Evolutionary conservation across 192 early-diverging fungal species (phyloP).

Genomic region (Obelidium mucronatum): DNA sequence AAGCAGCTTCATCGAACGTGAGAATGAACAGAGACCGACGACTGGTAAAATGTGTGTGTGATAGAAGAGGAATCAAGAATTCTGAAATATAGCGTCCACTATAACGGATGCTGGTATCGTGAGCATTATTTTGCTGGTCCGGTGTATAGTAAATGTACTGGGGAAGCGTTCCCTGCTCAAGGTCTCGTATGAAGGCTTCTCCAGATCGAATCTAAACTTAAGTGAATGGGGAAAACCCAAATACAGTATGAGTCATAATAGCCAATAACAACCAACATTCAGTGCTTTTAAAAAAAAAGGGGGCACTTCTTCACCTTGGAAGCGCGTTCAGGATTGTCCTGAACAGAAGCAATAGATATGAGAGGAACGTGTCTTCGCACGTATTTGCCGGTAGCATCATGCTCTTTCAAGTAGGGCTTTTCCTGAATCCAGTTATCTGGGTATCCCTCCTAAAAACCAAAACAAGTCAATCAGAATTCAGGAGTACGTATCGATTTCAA

Average conservation of each 20-base stretch:
- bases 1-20: conserved; percentile 52
- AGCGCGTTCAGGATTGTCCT: conserved; percentile 5
- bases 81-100: conserved; percentile 4
- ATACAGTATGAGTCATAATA: no score
- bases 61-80: conserved; percentile 21
- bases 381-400: neutral
- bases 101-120: conserved; percentile 35
- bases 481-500: neutral
- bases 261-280: no score
- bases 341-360: conserved; percentile 11
- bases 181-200: conserved; percentile 42
- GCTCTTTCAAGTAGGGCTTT: conserved; percentile 17
- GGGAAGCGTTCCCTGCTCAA: conserved; percentile 57
- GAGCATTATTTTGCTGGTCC: conserved; percentile 58
- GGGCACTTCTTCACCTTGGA: conserved; percentile 1
- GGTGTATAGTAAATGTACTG: conserved; percentile 69
- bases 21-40: conserved; percentile 41
- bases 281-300: neutral
- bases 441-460: conserved; percentile 55
- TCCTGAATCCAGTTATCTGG: conserved; percentile 57
- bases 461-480: neutral
- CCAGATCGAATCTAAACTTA: conserved; percentile 5
- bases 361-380: conserved; percentile 10
- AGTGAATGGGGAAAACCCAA: neutral
- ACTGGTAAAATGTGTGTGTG: conserved; percentile 12